Base-by-base conservation (phyloP, 2,329 filamentous ascomycete species). In the Penicillium griseofulvum region DNA sequence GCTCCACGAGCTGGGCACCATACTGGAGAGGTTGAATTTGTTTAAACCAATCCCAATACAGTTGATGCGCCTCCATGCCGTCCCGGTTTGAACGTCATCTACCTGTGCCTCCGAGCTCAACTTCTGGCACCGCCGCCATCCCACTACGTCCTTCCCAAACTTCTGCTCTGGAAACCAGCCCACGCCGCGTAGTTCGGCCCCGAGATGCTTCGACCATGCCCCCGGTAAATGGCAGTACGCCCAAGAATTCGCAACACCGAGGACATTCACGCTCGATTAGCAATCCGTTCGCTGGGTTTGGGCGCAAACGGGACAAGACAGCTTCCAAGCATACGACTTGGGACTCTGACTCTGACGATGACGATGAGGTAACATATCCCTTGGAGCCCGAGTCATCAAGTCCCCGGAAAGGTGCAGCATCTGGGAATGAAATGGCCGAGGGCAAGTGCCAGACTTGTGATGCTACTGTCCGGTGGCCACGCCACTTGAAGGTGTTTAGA, bases 391-490 rank as follows among this genome's bases (percentile, higher is more conserved):
- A 71, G 41, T 72, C 71, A 33, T 62, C 63, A 48, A 76, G 71
- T 59, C 74, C 74, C 55, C 73, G 75, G 65, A 71, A 78, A 65
- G 68, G 67, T 51, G 44, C 55, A 49, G 45, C 59, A 24, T 68
- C 76, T 19, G 78, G 79, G 60, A 84, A 81, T 62, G 84, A 90
- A 62, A 83, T 87, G 66, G 78, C 80, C 28, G 87, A 84, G 31
- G 88, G 90, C 22, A 86, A 84, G 64, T 96, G 91, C 71, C 91
- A 93, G 83, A 92, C 91, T 33, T 96, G 91, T 72, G 89, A 87
- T 65, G 88, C 88, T 52, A 83, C 86, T 53, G 87, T 95, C 61
- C 83, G 88, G 54, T 96, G 91, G 87, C 90, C 90, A 2, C 83
- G 81, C 58, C 83, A 87, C 50, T 75, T 91, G 58, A 83, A 83